A percentile compares a stretch with the other conserved stretches of the same genome.
Conservation (phyloP, 192 early-diverging fungal species). For the Backusella australiensis region DNA sequence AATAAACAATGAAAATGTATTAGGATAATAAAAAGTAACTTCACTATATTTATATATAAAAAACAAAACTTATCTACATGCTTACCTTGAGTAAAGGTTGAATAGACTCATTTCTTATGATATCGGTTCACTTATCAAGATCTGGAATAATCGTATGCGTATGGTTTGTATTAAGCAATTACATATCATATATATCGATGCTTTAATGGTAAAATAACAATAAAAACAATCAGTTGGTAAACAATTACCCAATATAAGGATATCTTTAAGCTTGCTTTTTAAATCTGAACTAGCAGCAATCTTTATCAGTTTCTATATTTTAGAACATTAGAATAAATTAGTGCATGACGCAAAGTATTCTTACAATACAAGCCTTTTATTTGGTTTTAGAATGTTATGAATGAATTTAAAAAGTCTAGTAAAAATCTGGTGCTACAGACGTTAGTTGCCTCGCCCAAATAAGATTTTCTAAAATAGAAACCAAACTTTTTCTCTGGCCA, state of each 20-base stretch:
- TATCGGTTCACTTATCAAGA: conserved; percentile 46
- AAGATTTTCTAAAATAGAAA: too few species aligned
- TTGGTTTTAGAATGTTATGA: conserved; percentile 46
- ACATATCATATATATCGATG: conserved; percentile 40
- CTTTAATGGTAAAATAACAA: not conserved
- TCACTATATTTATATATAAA: not conserved
- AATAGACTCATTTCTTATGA: conserved; percentile 43
- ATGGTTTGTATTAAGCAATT: conserved; percentile 51
- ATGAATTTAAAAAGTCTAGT: conserved; percentile 38
- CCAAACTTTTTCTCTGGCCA: too few species aligned
- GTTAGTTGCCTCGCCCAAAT: conserved; percentile 42
- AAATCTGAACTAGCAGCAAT: conserved; percentile 31
- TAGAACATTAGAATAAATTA: not conserved
- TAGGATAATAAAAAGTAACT: conserved; percentile 1
- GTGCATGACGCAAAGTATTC: not conserved
- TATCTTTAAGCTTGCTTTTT: conserved; percentile 29
- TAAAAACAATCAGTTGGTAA: not conserved
- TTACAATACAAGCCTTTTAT: conserved; percentile 43
- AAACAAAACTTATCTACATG: not conserved
- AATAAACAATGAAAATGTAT: not conserved
- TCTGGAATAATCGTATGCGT: conserved; percentile 43
- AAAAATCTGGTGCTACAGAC: conserved; percentile 49
- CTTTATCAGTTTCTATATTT: conserved; percentile 35
- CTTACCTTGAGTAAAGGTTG: conserved; percentile 45
- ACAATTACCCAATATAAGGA: conserved; percentile 40